Base-by-base conservation (phyloP, 169 alveolate species). In the Eimeria necatrix region DNA sequence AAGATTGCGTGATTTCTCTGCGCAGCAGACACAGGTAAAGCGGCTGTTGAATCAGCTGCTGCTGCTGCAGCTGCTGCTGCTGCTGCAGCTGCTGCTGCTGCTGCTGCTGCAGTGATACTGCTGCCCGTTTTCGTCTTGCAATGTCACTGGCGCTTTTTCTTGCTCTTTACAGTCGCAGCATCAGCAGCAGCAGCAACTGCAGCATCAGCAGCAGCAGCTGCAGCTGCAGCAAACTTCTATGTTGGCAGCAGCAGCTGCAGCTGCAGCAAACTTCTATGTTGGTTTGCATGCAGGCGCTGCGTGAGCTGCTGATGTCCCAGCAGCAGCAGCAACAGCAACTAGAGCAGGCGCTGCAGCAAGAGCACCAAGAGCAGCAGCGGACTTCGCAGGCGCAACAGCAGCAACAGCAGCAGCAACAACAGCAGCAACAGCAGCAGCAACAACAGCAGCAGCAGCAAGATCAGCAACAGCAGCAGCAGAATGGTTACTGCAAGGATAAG, bases 301-400 rank as follows among this genome's bases (percentile, higher is more conserved):
- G 83, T 7, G 83, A 71, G 18, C 1, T 32, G 48, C 68, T 56
- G 20, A 18, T 18, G 12, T 10, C 22, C 68, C 68, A 56, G 0
- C 68, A 56, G 83, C 83, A 71, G 83, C 83, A 71, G 83, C 83
- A 71, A 48, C 83, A 71, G 3, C 83, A 71, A 32, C 83, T 71
- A 18, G 83, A 71, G 7, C 48, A 5, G 83, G 51, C 7, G 83
- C 51, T 71, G 83, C 83, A 26, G 83, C 83, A 56, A 18, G 68
- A 56, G 22, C 22, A 56, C 4, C 22, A 56, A 18, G 68, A 10
- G 68, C 68, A 12, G 68, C 22, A 56, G 68, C 68, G 2, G 68
- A 10, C 20, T 10, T 18, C 22, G 68, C 20, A 18, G 12, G 22
- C 12, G 68, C 22, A 56, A 3, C 68, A 56, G 68, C 68, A 56